Evolutionary conservation across 2,329 filamentous ascomycete species (phyloP), one percentile per base, ranked within the genome.

Genomic region (Aspergillus sp.): DNA sequence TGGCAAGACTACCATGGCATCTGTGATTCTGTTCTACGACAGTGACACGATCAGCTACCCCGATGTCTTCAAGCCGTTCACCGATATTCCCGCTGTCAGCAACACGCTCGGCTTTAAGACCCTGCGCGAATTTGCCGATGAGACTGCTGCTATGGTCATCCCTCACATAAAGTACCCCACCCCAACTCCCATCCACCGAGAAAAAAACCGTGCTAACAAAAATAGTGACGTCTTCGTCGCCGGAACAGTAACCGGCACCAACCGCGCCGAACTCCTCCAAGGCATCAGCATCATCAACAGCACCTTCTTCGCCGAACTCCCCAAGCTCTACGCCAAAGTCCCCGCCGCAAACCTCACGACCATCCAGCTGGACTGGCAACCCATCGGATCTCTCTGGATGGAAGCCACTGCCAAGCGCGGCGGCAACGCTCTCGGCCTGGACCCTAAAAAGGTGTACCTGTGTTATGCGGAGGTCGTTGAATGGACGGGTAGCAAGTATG

Each of bases 241-340:
- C 33, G 65, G 66, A 43, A 67, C 65, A 13, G 61, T 67, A 17
- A 58, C 51, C 30, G 60, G 60, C 30, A 60, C 53, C 7, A 60
- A 44, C 50, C 60, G 58, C 46, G 44, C 48, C 10, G 57, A 73
- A 12, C 63, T 72, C 53, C 56, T 56, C 19, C 60, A 67, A 41
- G 67, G 67, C 6, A 62, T 68, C 37, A 64, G 64, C 47, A 56
- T 64, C 49, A 65, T 73, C 46, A 72, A 74, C 55, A 56, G 63
- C 39, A 62, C 65, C 10, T 64, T 73, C 49, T 61, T 70, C 39
- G 59, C 58, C 23, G 61, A 70, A 22, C 61, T 74, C 22, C 67
- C 72, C 10, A 63, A 64, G n/a, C 53, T 67, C 3, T 64, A 67
- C 49, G 61, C 58, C 42, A 52, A 62, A 44, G 55, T 67, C 12